Evolutionary conservation across 2,329 filamentous ascomycete genomes (phyloP).

Genomic region (Biscogniauxia mediterranea): DNA sequence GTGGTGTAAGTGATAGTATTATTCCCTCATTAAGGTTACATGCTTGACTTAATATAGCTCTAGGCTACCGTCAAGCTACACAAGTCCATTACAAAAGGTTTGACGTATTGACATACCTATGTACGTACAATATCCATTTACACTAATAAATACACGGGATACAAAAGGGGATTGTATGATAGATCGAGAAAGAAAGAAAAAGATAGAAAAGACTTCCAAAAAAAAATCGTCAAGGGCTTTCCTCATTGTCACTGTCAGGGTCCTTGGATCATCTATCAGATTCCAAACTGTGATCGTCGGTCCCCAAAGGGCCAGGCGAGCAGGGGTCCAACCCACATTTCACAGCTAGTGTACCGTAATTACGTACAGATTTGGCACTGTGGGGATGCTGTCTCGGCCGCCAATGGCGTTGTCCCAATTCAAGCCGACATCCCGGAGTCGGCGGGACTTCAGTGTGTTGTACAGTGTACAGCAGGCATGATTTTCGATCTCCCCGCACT

Average conservation of each 20-base stretch:
- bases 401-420: background rate
- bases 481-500: background rate
- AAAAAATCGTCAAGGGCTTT: background rate
- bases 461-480: background rate
- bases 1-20: too few species aligned
- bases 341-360: background rate
- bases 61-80: too few species aligned
- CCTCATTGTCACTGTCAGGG: background rate
- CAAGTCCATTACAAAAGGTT: too few species aligned
- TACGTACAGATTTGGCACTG: background rate
- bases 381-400: background rate
- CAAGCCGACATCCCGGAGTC: background rate
- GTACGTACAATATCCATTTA: too few species aligned
- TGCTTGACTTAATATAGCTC: too few species aligned
- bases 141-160: too few species aligned
- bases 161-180: too few species aligned
- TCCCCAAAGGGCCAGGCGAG: background rate
- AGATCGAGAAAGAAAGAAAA: too few species aligned
- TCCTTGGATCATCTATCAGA: background rate
- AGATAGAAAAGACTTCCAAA: background rate
- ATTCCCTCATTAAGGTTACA: too few species aligned
- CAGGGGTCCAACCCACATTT: background rate
- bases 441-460: background rate
- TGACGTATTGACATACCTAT: too few species aligned
- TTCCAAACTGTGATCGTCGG: background rate